Conservation (phyloP, 495 filamentous ascomycete species). For the Aspergillus incahuasiensis region DNA sequence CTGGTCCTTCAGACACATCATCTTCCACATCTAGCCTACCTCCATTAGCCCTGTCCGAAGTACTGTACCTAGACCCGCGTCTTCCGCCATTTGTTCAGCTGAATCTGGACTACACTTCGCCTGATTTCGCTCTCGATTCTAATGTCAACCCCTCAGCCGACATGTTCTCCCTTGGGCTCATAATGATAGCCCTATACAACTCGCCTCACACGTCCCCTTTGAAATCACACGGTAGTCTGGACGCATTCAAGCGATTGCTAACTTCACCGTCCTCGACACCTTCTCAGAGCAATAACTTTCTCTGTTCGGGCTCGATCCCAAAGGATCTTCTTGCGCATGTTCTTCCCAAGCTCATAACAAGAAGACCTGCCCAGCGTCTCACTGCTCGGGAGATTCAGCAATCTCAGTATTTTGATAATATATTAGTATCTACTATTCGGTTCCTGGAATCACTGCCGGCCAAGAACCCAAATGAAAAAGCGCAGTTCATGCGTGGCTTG, state of each 20-base stretch:
- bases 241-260: slow-evolving; percentile 78
- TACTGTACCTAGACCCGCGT: slow-evolving; percentile 78
- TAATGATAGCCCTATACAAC: slow-evolving; percentile 89
- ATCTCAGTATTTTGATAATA: slow-evolving; percentile 92
- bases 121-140: slow-evolving; percentile 86
- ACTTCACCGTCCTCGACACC: slow-evolving; percentile 71
- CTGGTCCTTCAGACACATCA: slow-evolving; percentile 67
- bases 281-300: slow-evolving; percentile 72
- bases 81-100: slow-evolving; percentile 80
- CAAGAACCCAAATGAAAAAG: slow-evolving; percentile 87
- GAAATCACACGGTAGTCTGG: slow-evolving; percentile 69
- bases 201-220: slow-evolving; percentile 84
- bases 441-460: slow-evolving; percentile 87
- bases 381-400: slow-evolving; percentile 91
- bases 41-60: slow-evolving; percentile 75
- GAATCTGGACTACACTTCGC: slow-evolving; percentile 87
- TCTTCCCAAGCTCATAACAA: slow-evolving; percentile 76
- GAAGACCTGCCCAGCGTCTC: slow-evolving; percentile 78
- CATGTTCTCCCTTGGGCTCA: slow-evolving; percentile 86
- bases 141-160: slow-evolving; percentile 76
- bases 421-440: slow-evolving; percentile 89
- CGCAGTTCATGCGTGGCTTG: slow-evolving; percentile 84
- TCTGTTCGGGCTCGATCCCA: slow-evolving; percentile 72
- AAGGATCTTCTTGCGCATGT: slow-evolving; percentile 69
- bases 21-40: slow-evolving; percentile 62